These are phyloP conservation scores for Ganoderma resinaceum DNA, from an alignment of 1,284 basidiomycete species.

Conservation along the genomic window DNA sequence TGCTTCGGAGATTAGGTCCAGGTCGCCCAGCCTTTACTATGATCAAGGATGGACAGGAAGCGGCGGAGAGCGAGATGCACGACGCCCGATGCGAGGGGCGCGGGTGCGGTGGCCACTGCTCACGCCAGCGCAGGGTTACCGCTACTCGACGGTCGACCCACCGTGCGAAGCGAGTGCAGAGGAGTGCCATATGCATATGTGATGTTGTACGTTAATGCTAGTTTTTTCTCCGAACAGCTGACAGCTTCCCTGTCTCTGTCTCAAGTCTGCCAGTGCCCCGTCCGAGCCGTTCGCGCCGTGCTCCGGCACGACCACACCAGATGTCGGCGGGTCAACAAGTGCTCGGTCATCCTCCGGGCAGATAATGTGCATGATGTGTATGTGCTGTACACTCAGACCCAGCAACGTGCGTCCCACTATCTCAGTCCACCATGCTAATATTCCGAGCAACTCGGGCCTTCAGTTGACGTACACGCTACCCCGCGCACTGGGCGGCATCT, in stretches of 20 bases:
- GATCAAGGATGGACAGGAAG: conserved; percentile 1
- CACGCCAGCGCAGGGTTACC: neutral
- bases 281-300: no score
- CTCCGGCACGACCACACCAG: neutral
- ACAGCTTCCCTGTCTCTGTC: conserved; percentile 3
- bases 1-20: conserved; percentile 5
- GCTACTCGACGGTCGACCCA: neutral
- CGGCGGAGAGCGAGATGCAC: conserved; percentile 3
- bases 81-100: neutral
- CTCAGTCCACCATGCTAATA: neutral
- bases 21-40: neutral
- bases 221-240: conserved; percentile 1
- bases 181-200: neutral
- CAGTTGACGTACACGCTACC: neutral
- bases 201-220: conserved; percentile 4
- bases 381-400: neutral
- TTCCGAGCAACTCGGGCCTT: neutral
- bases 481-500: neutral
- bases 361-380: neutral
- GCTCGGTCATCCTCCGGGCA: neutral
- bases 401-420: conserved; percentile 3
- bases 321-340: neutral
- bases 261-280: neutral
- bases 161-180: conserved; percentile 1
- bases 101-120: conserved; percentile 1